Evolutionary conservation across 192 early-diverging fungal genomes (phyloP), one percentile per base, ranked within the genome.

Genomic region (Umbelopsis isabellina): DNA sequence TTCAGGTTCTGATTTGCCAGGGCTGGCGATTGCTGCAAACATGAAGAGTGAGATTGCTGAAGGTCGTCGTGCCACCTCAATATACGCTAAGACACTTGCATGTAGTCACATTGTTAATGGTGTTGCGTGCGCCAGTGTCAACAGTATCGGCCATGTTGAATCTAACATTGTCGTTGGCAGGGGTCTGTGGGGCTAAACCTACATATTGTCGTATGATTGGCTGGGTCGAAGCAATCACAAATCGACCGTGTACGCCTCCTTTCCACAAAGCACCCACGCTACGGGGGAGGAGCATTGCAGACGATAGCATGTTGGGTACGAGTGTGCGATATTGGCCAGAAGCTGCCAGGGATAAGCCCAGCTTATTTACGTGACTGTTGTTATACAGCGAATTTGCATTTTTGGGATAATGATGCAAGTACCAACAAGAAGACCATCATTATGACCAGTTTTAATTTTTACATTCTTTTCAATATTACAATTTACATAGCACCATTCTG

Each of bases 1-100:
- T 23, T 73, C 77, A 47, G 86, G 82, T 69, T 87, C 82, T 44
- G 80, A 74, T 22, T 72, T 46, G 30, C 55, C 55, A 35, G 55
- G 16, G 12, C 12, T 25, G 18, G 23, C 2, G 18, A 61, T 25
- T n/a, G 10, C 55, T 61, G 27, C 18, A n/a, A 25, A 3, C 5
- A n/a, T 20, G 1, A 33, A 35, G 13, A 35, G 18, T 35, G 30
- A 61, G 12, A 52, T 22, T 10, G 12, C 6, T 22, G 13, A 61
- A 35, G 7, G 27, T 25, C 21, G 30, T 15, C 27, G 18, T 37
- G 11, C 16, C 1, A 12, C 18, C 37, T 1, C 18, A 35, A 18
- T 4, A n/a, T 6, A 49, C 1, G 48, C 16, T 2, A 61, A 18
- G 18, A 15, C 2, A 61, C 30, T 27, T 61, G 25, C 55, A 25